A percentile compares a stretch with the other conserved stretches of the same genome.
Conservation (phyloP, 1,139 yeast species). For the Yamadazyma aaseri region DNA sequence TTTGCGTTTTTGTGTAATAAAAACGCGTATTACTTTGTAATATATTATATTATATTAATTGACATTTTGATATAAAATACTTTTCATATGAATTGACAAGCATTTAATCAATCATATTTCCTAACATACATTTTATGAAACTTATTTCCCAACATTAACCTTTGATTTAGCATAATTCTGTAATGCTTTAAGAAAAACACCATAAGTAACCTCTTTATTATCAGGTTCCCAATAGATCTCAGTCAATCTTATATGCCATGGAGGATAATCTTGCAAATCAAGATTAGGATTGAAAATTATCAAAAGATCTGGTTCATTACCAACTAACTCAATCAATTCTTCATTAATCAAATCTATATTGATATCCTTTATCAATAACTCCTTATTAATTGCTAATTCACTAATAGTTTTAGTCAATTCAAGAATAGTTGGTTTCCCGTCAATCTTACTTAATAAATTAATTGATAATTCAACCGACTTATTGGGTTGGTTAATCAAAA, state of each 20-base stretch:
- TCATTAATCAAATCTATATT: conserved; percentile 72
- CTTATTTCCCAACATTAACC: conserved; percentile 77
- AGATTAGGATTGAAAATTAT: conserved; percentile 81
- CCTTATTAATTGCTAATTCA: conserved; percentile 63
- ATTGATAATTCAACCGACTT: conserved; percentile 55
- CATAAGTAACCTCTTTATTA: conserved; percentile 74
- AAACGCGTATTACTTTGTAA: conserved; percentile 3
- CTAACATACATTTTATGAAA: no score
- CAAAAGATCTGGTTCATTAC: conserved; percentile 87
- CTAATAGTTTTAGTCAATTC: conserved; percentile 87
- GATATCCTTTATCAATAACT: conserved; percentile 65
- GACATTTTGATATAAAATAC: no score
- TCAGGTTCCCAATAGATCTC: conserved; percentile 93
- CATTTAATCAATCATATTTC: not conserved
- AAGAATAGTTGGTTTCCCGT: conserved; percentile 88
- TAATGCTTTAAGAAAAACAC: conserved; percentile 81
- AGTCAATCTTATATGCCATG: conserved; percentile 92
- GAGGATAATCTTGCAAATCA: conserved; percentile 93
- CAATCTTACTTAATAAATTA: conserved; percentile 66
- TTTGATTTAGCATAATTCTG: conserved; percentile 78
- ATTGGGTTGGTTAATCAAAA: conserved; percentile 40
- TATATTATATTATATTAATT: no score
- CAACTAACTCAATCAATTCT: conserved; percentile 73
- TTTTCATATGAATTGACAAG: no score
- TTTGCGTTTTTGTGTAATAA: conserved; percentile 5